Evolutionary conservation across 2,329 filamentous ascomycete species (phyloP), one percentile per base, ranked within the genome.

Genomic region (Fusarium sp.): DNA sequence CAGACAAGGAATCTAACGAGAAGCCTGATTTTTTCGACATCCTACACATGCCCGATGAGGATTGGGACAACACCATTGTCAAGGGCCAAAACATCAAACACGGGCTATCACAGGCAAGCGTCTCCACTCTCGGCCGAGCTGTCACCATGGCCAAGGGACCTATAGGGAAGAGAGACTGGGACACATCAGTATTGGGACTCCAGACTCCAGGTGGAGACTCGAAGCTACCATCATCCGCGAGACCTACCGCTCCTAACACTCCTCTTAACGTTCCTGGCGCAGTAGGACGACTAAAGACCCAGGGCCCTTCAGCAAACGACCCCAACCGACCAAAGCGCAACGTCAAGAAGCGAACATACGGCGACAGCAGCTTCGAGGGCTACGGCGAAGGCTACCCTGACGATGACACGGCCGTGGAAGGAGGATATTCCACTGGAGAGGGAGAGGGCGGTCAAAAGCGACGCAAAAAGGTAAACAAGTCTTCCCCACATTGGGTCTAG

Each of bases 291-390:
- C 71, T 79, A 54, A 83, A 83, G 75, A 75, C 71, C 30, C 78
- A 74, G 33, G 79, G 79, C 40, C 62, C 77, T 22, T 72, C 78
- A 27, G 78, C 76, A n/a, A 77, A 83, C 32, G 84, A 87, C 56
- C 78, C 80, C 13, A 77, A 81, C 39, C 83, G 91, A 55, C 88
- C 90, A 33, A 88, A 90, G 71, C 85, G 92, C 47, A 82, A 84
- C 56, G 84, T 87, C 65, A 92, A 91, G 81, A 94, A 94, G 83
- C 86, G 92, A 47, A 87, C 89, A 65, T 94, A 94, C 75, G 88
- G 90, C 39, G 92, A 94, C 67, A 86, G 84, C 71, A 92, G 89
- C 72, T 94, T 87, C 74, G 88, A 91, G 72, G 91, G 92, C 41
- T 94, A 94, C 73, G 86, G 87, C 44, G 90, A 93, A 70, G 89